Evolutionary conservation across 495 filamentous ascomycete genomes (phyloP), one percentile per base, ranked within the genome.

Genomic region (Parathielavia hyrcaniae): DNA sequence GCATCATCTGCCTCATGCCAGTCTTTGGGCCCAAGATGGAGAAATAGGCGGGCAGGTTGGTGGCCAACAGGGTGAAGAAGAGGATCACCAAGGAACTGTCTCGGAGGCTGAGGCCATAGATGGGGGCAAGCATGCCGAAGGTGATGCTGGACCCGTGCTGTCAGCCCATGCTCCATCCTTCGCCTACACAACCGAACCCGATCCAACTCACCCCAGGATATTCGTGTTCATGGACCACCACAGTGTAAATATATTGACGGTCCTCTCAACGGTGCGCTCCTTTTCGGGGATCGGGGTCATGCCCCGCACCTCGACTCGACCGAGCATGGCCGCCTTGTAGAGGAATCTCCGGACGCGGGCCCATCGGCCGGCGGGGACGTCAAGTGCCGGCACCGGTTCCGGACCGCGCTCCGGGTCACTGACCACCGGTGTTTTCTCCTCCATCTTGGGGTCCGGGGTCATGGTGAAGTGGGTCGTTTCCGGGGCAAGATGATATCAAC

Each of bases 1-100:
- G 73, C 2, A 82, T 69, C 76, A 83, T 81, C 65, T 82, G 80
- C 9, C 80, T 71, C 67, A 83, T 67, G 9, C 80, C 80, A 1
- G 75, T 76, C 49, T 77, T 72, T 5, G 80, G 75, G 0, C 78
- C 78, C 54, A 79, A 66, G 9, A 75, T 80, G 34, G 70, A 74
- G 22, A 81, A 71, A 53, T 79, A 83, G 4, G 77, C 78, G n/a
- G 77, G 75, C 4, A 77, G 65, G 5, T 73, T 53, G 0, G 78
- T 75, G 5, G 74, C 75, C 44, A 81, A 53, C 22, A 82, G 62
- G 38, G 73, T 77, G 62, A 82, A 82, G 70, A 83, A 82, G 14
- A 83, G 51, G 49, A 83, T 81, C 49, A 81, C 69, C 30, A 83
- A 58, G 1, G 75, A 57, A 32, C 71, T 66, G 51, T 82, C 76